Conservation (phyloP, 768 basidiomycete genomes). For the Goffeauzyma gilvescens region DNA sequence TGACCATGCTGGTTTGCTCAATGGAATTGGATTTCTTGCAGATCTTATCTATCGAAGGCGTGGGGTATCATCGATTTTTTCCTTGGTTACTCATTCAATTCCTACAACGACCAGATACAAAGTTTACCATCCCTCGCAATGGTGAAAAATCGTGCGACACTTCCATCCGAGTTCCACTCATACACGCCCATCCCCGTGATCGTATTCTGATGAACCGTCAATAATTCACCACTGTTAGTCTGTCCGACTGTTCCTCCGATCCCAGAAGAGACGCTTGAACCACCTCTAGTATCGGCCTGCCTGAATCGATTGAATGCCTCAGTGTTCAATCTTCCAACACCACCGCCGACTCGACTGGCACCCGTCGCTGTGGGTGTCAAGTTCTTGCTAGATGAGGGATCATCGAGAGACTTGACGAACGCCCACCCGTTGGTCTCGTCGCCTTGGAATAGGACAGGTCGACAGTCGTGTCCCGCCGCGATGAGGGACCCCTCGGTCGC, state of each 20-base stretch:
- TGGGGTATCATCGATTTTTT: too few species aligned
- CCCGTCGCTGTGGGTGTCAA: conserved; percentile 37
- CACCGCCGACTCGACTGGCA: conserved; percentile 17
- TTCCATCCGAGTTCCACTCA: conserved; percentile 40
- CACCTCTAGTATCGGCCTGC: conserved; percentile 67
- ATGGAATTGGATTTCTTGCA: too few species aligned
- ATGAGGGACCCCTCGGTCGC: conserved; percentile 61
- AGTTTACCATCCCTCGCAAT: conserved; percentile 83
- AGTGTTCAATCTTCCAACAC: conserved; percentile 61
- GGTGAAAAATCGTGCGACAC: conserved; percentile 62
- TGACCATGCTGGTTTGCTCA: too few species aligned
- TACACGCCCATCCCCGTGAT: conserved; percentile 79
- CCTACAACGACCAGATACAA: conserved; percentile 63
- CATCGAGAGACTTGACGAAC: conserved; percentile 62
- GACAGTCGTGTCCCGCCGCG: conserved; percentile 94
- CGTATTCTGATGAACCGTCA: conserved; percentile 93
- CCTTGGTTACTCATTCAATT: too few species aligned
- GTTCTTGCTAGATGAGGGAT: conserved; percentile 42
- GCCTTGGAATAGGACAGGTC: conserved; percentile 71
- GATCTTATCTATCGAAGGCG: too few species aligned
- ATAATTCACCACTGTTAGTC: conserved; percentile 49
- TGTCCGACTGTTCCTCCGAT: conserved; percentile 28
- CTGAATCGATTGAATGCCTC: conserved; percentile 88
- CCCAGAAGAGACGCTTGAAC: conserved; percentile 26
- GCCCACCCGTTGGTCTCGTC: conserved; percentile 54